Evolutionary conservation across 2,329 filamentous ascomycete species (phyloP).

Genomic region (Stemphylium vesicarium): DNA sequence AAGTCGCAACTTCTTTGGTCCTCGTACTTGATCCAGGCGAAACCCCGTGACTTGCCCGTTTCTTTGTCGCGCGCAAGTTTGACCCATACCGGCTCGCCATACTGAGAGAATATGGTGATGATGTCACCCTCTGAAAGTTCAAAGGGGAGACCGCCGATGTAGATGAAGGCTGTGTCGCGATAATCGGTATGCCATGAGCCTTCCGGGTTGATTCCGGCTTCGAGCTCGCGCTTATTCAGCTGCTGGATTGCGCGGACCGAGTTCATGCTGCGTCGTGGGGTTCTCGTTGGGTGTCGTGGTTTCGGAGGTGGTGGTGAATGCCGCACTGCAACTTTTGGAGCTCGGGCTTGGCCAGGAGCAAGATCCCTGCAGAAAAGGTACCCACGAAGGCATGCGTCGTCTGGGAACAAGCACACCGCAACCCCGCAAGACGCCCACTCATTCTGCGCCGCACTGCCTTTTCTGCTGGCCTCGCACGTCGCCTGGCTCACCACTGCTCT

Average conservation of each 20-base stretch:
- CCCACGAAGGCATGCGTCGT: constrained; percentile 25
- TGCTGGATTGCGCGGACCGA: constrained; percentile 89
- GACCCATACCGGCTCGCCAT: constrained; percentile 90
- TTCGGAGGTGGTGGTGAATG: constrained; percentile 1
- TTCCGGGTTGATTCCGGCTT: constrained; percentile 82
- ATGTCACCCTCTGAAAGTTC: constrained; percentile 95
- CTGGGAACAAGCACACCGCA: constrained; percentile 26
- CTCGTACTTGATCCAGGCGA: constrained; percentile 97
- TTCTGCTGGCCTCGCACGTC: constrained; percentile 4
- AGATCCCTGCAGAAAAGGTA: constrained; percentile 41
- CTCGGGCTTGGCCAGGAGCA: constrained; percentile 38
- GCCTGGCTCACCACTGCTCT: neutral
- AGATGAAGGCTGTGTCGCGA: constrained; percentile 94
- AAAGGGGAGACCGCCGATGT: constrained; percentile 92
- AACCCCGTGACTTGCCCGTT: constrained; percentile 91
- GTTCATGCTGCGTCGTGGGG: constrained; percentile 70
- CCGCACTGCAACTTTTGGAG: constrained; percentile 28
- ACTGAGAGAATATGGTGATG: constrained; percentile 96
- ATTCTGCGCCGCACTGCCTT: constrained; percentile 19
- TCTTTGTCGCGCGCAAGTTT: constrained; percentile 95
- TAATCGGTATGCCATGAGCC: constrained; percentile 98
- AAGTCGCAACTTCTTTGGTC: constrained; percentile 95
- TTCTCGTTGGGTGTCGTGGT: neutral
- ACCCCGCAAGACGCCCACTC: constrained; percentile 22
- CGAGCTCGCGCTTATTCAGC: constrained; percentile 93